Evolutionary conservation across 257 asterid genomes (phyloP), one percentile per base, ranked within the genome.

Genomic region (Sherardia arvensis): DNA sequence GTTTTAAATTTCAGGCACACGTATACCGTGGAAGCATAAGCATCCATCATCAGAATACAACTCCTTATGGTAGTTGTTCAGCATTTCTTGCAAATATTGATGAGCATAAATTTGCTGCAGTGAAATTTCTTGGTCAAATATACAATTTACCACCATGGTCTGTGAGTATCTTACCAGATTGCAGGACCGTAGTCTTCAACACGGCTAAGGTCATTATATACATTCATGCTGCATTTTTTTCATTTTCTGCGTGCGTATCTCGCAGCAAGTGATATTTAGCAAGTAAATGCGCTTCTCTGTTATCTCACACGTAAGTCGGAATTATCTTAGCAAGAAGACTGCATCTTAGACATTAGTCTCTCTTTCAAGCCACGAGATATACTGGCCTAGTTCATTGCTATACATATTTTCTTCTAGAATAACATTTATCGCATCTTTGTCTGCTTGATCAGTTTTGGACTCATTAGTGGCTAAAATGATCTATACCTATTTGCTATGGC

Each of bases 1-100:
- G 58, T 74, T 53, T 28, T 48, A 25, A 51, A 72, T 47, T 72
- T 15, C 66, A 91, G 97, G 96, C 96, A 59, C 96, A 91, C 27
- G 75, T 88, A 30, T 91, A 91, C 75, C 71, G 73, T 59, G 79
- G 77, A 76, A 67, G 70, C 36, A 48, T 34, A 8, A 43, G 56
- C 27, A 69, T 28, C 69, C 64, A 61, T 25, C 75, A 53, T 53
- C 73, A 60, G 65, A 62, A 43, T 49, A 36, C 48, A 29, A 58
- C 77, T 57, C 61, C 11, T 14, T 21, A 58, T 55, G 78, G 81
- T 71, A 72, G 77, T 56, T 91, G 98, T 69, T 65, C 97, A 49
- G 98, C 97, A 53, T 91, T 91, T 83, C 94, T 91, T 18, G 95
- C 98, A 34, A 91, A 85, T 78, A 91, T 91, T 61, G 96, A 91